These are phyloP conservation scores for Phycomyces blakesleeanus DNA, from an alignment of 192 early-diverging fungal species.

Conservation along the genomic window DNA sequence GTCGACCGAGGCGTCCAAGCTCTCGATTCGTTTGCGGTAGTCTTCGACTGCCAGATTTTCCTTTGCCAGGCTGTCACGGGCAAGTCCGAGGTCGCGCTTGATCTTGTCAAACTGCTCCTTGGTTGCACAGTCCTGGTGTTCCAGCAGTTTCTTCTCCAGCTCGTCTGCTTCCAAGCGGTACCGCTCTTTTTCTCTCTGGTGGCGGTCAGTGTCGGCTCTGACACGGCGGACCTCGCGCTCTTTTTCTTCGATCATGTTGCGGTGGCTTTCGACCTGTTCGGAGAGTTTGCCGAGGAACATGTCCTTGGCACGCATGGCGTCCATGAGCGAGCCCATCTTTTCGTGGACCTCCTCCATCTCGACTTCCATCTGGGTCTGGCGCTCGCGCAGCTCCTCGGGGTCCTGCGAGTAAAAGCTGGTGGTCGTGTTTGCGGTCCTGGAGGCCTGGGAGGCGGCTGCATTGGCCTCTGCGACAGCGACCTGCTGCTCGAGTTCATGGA, in stretches of 20 bases:
- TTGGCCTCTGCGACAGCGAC: slow-evolving; percentile 31
- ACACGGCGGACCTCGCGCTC: slow-evolving; percentile 33
- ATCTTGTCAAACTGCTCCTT: slow-evolving; percentile 26
- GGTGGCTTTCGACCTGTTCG: slow-evolving; percentile 32
- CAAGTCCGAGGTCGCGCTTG: slow-evolving; percentile 17
- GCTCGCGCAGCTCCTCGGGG: slow-evolving; percentile 18
- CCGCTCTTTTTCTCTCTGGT: slow-evolving; percentile 31
- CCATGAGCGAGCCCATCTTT: slow-evolving; percentile 32
- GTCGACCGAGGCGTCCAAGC: slow-evolving; percentile 29
- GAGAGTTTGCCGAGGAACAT: slow-evolving; percentile 35
- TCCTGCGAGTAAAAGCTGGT: slow-evolving; percentile 9
- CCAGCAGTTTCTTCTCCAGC: slow-evolving; percentile 14
- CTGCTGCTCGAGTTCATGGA: slow-evolving; percentile 39
- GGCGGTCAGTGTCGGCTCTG: slow-evolving; percentile 24
- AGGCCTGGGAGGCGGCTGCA: slow-evolving; percentile 21
- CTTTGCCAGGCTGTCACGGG: slow-evolving; percentile 21
- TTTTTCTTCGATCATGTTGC: slow-evolving; percentile 35
- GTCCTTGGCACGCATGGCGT: slow-evolving; percentile 38
- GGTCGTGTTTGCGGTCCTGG: slow-evolving; percentile 1
- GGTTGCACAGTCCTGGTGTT: slow-evolving; percentile 17
- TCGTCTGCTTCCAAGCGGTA: slow-evolving; percentile 23
- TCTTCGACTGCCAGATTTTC: slow-evolving; percentile 18
- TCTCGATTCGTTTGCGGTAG: slow-evolving; percentile 9
- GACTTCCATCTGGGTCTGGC: slow-evolving; percentile 24
- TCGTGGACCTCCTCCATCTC: slow-evolving; percentile 41